Percentiles rank a stretch among this genome's conserved stretches.
These are phyloP conservation scores for Verticillium isaacii DNA, from an alignment of 2,329 filamentous ascomycete species.

Conservation along the genomic window DNA sequence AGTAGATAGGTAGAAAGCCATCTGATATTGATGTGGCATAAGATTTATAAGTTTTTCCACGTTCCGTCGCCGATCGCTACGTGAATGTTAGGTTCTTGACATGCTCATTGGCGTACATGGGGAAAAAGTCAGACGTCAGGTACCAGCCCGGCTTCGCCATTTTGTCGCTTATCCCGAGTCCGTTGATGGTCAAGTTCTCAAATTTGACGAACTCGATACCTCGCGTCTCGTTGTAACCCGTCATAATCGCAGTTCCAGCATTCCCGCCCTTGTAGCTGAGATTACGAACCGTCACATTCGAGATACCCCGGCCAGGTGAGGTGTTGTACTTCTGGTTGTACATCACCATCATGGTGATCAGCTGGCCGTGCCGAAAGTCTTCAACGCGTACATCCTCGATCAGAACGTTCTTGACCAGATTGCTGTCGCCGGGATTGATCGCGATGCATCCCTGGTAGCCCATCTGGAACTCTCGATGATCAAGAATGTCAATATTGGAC, in stretches of 20 bases:
- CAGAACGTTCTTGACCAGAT: slow-evolving; percentile 21
- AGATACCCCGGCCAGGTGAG: slow-evolving; percentile 23
- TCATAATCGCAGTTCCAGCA: slow-evolving; percentile 13
- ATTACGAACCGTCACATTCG: slow-evolving; percentile 17
- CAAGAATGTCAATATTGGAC: slow-evolving; percentile 28
- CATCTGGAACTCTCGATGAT: slow-evolving; percentile 27
- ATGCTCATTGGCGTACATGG: slow-evolving; percentile 15
- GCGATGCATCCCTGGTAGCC: slow-evolving; percentile 30
- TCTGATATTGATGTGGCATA: background rate
- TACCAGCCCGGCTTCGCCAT: slow-evolving; percentile 12
- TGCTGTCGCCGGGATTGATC: slow-evolving; percentile 26
- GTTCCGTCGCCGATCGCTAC: background rate
- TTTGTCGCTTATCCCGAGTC: slow-evolving; percentile 14
- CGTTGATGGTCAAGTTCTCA: slow-evolving; percentile 17
- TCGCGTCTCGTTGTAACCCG: background rate
- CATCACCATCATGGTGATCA: slow-evolving; percentile 28
- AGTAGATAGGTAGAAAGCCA: background rate
- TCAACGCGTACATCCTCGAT: slow-evolving; percentile 26
- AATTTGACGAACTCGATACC: slow-evolving; percentile 14
- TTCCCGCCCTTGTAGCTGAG: slow-evolving; percentile 14
- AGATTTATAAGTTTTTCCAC: background rate
- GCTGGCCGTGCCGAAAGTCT: slow-evolving; percentile 22
- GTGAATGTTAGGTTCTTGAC: slow-evolving; percentile 11
- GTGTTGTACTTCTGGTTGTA: slow-evolving; percentile 27
- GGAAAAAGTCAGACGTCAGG: slow-evolving; percentile 6